phyloP scores from a whole-genome alignment of 2,329 filamentous ascomycete species.

The Myriosclerotinia curreyana region DNA sequence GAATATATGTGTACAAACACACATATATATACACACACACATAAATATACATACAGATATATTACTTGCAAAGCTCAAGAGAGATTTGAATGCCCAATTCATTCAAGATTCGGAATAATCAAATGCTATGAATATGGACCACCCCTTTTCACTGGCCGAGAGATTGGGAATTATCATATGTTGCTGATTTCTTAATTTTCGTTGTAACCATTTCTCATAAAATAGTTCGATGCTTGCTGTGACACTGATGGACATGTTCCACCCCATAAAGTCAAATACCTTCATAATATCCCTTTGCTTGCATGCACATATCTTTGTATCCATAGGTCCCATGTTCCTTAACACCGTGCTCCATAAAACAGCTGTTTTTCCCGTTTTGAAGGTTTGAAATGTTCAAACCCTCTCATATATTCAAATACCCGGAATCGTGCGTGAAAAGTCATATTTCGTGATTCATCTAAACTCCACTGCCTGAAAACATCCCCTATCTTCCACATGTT shows the following conservation, averaged over 20 bases:
- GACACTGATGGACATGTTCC: background rate
- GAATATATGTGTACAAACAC: too few relatives aligned
- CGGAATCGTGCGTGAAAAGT: background rate
- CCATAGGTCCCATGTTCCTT: slow-evolving; percentile 9
- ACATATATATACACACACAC: too few relatives aligned
- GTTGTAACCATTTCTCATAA: background rate
- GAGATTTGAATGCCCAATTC: too few relatives aligned
- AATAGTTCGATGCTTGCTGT: slow-evolving; percentile 1
- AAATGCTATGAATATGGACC: too few relatives aligned
- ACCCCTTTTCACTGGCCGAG: background rate
- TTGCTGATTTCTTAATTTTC: background rate
- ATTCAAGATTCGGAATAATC: too few relatives aligned
- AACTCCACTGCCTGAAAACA: slow-evolving; percentile 89
- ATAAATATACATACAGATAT: too few relatives aligned
- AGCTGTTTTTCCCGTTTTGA: slow-evolving; percentile 2
- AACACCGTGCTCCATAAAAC: slow-evolving; percentile 21
- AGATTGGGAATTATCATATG: background rate
- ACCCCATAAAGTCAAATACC: background rate
- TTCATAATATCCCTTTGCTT: slow-evolving; percentile 4
- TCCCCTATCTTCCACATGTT: slow-evolving; percentile 80
- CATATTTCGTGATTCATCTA: slow-evolving; percentile 52
- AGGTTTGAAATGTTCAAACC: background rate
- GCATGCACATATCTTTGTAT: slow-evolving; percentile 10
- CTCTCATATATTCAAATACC: slow-evolving; percentile 19
- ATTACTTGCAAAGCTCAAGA: too few relatives aligned